Base-by-base conservation (phyloP, 345 rosid species). In the Zanthoxylum bungeanum region DNA sequence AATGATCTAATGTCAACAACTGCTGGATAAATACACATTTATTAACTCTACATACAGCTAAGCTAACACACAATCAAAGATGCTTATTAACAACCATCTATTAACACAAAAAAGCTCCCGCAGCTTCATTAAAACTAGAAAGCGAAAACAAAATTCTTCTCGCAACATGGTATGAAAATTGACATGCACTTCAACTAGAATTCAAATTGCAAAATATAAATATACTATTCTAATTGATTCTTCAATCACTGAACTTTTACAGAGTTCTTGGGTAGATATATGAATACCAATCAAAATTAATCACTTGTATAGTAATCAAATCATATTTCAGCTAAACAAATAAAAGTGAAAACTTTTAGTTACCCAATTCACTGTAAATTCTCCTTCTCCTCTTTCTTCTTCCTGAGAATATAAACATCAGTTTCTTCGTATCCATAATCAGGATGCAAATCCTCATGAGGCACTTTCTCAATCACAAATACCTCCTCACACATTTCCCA, bases 341-440 rank as follows among this genome's bases (percentile, higher is more conserved):
- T 17, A 16, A 68, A 55, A 55, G 3, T 28, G 39, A 7, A 7
- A 21, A 55, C 37, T 28, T 40, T 34, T 12, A 10, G 33, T 68
- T 68, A 68, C 72, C 61, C 57, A 57, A 63, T 63, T 50, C 40
- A 65, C 19, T 55, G 66, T 24, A 37, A 9, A 42, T 59, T 42
- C 60, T 49, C 28, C 62, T 71, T 58, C 3, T 75, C 75, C 36
- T 75, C 71, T 80, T 82, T 74, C 82, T 82, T 86, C 88, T 88
- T 93, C 68, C 91, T 86, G 55, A 94, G 80, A 16, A 92, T 77
- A 73, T 80, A 94, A 40, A 94, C 95, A 74, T 89, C 94, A 37
- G 90, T 68, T 78, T 94, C 98, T 62, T 90, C 98, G 2, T 85
- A 92, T 0, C 89, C 93, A 37, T 88, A 94, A 3, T 92, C 97